These are phyloP conservation scores for Backusella macrospora DNA, from an alignment of 192 early-diverging fungal genomes.

Conservation along the genomic window DNA sequence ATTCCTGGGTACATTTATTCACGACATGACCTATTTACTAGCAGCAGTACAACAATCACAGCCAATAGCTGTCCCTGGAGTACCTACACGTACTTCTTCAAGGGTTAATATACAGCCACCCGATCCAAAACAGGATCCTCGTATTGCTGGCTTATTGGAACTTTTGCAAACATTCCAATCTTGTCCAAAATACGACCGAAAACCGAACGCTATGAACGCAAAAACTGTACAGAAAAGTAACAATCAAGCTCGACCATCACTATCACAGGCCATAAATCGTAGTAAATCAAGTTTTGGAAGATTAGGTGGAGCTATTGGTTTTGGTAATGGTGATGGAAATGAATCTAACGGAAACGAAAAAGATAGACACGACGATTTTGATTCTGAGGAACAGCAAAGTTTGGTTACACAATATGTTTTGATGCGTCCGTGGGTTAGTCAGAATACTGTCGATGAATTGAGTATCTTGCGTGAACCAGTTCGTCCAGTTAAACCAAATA, in stretches of 20 bases:
- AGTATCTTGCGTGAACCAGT: constrained; percentile 65
- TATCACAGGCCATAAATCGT: constrained; percentile 52
- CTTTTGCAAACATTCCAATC: constrained; percentile 55
- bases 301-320: constrained; percentile 23
- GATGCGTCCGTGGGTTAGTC: constrained; percentile 66
- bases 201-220: constrained; percentile 51
- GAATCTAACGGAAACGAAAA: constrained; percentile 18
- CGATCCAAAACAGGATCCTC: constrained; percentile 47
- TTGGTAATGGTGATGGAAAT: constrained; percentile 30
- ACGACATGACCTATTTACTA: constrained; percentile 74
- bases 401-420: constrained; percentile 69
- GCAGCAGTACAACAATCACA: constrained; percentile 58
- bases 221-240: constrained; percentile 48
- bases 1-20: constrained; percentile 76
- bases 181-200: constrained; percentile 57
- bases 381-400: constrained; percentile 41
- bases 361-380: constrained; percentile 7
- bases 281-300: constrained; percentile 40
- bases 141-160: constrained; percentile 62
- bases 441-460: constrained; percentile 77
- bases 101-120: not conserved
- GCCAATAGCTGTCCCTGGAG: constrained; percentile 47
- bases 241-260: constrained; percentile 52
- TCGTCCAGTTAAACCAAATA: not conserved
- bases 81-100: constrained; percentile 45